Base-by-base conservation (phyloP, 2,329 filamentous ascomycete genomes). In the Ascochyta pisi region DNA sequence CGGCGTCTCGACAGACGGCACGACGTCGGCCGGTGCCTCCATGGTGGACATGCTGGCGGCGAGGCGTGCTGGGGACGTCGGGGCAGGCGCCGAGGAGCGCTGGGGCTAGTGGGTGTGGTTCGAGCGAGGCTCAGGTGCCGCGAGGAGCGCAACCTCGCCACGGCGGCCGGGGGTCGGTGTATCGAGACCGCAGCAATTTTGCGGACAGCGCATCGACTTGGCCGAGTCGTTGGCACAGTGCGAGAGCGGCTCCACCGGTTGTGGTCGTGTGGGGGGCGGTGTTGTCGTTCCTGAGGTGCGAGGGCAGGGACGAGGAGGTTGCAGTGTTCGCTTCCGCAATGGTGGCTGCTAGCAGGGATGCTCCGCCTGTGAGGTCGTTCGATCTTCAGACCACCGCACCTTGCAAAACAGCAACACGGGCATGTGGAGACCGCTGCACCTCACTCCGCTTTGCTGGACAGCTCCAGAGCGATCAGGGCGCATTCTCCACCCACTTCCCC, bases 1-100 rank as follows among this genome's bases (percentile, higher is more conserved):
- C 22, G 38, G 62, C 26, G 68, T 64, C 66, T 76, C 73, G 12
- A 74, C 70, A 16, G 73, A 76, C 48, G 70, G 66, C 43, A 74
- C 60, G 37, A 74, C 60, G 24, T 71, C 66, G 19, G 53, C 37
- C n/a, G 65, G 62, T 33, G 56, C 69, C 15, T 73, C 72, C 72
- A 74, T 75, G 19, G 49, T 43, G 53, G 55, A 35, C 47, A 37
- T 53, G 61, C 65, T 59, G 55, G 54, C 53, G 60, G 58, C 48
- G 54, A 52, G 62, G 62, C 49, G 61, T 46, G 35, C 61, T 51
- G 38, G 47, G 43, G 54, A 60, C 61, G 53, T 64, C 59, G 49
- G 53, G 53, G 60, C 60, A 53, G 54, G 58, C 61, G 62, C 50
- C 61, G 56, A 47, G 60, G 59, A 50, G 54, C 64, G 60, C 59